phyloP scores from a whole-genome alignment of 306 rosid species.

The Acacia acuminata region DNA sequence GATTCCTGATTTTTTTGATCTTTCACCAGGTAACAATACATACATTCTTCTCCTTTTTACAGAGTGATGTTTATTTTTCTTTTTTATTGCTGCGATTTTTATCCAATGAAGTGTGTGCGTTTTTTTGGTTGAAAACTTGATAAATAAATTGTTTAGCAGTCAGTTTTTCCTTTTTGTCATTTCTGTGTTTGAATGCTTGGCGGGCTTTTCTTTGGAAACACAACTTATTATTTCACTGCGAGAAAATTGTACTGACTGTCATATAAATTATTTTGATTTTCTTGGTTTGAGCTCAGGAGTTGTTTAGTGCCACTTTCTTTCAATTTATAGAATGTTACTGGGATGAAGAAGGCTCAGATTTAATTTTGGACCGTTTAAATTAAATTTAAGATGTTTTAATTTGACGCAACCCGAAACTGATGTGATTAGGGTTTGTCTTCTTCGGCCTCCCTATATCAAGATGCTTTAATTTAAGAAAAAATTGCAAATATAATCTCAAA shows the following conservation, averaged over 20 bases:
- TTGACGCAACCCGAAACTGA: too few species aligned
- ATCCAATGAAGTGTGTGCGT: not conserved
- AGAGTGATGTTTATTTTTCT: not conserved
- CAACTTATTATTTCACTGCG: not conserved
- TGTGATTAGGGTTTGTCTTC: too few species aligned
- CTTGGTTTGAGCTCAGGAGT: not conserved
- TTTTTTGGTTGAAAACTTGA: not conserved
- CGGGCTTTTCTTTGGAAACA: not conserved
- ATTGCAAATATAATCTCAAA: too few species aligned
- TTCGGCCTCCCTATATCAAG: too few species aligned
- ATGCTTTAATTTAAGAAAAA: not conserved
- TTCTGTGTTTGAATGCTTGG: not conserved
- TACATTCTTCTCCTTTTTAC: not conserved
- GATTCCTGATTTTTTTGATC: not conserved
- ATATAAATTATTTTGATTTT: not conserved
- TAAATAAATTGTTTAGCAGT: not conserved
- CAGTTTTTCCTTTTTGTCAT: not conserved
- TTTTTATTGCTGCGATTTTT: not conserved
- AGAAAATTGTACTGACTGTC: not conserved
- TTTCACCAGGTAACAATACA: not conserved
- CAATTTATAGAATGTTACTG: not conserved
- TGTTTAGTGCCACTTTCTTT: not conserved
- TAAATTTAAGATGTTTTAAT: not conserved
- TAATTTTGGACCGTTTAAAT: too few species aligned
- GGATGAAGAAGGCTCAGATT: too few species aligned